Evolutionary conservation across 805 yeast genomes (phyloP).

Genomic region (Limtongozyma cylindracea): DNA sequence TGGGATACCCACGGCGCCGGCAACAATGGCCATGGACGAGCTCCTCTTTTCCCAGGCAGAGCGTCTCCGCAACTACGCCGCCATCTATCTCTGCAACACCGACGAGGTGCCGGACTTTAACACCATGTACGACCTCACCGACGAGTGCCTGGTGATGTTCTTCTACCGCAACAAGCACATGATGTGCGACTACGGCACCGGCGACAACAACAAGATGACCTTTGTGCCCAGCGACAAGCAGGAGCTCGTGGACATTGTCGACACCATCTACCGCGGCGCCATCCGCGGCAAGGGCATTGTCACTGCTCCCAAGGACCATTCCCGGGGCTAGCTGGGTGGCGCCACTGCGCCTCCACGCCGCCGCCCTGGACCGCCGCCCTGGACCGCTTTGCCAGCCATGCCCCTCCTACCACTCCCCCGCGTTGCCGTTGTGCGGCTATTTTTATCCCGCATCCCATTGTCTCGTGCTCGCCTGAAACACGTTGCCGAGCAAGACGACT

Average conservation of each 20-base stretch:
- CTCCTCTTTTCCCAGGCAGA: constrained; percentile 56
- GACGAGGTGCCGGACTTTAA: constrained; percentile 77
- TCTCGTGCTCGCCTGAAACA: no score
- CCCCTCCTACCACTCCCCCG: no score
- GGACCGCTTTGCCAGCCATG: no score
- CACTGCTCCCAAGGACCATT: constrained; percentile 57
- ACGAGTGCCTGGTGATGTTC: constrained; percentile 83
- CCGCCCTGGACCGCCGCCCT: no score
- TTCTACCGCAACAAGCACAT: constrained; percentile 83
- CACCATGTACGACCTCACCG: constrained; percentile 72
- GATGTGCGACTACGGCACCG: constrained; percentile 98
- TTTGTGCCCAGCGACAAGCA: constrained; percentile 55
- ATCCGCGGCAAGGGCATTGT: constrained; percentile 82
- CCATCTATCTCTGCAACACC: constrained; percentile 68
- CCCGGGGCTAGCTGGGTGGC: no score
- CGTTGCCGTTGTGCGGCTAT: no score
- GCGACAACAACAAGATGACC: constrained; percentile 85
- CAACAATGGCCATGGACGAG: constrained; percentile 84
- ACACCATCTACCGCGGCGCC: constrained; percentile 79
- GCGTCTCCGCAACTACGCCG: constrained; percentile 71
- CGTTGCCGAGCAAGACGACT: no score
- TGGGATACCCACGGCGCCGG: constrained; percentile 54
- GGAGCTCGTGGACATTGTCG: constrained; percentile 77
- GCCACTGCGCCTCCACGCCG: no score
- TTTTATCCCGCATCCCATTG: no score